Evolutionary conservation across 495 filamentous ascomycete species (phyloP).

Genomic region (Hypoxylon crocopeplum): DNA sequence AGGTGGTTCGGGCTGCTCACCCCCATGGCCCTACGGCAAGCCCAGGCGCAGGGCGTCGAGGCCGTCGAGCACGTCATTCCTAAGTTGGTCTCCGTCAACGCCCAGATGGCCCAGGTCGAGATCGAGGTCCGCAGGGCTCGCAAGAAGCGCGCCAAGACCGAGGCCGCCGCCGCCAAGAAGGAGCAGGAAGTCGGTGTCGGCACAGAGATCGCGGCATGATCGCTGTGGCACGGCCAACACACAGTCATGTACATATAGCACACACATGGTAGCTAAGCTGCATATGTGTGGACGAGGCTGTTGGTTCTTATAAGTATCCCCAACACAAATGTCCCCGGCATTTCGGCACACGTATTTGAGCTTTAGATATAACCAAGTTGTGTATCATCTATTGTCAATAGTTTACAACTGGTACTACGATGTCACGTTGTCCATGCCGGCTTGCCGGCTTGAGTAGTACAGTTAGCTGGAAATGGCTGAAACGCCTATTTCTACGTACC

Average conservation of each 20-base stretch:
- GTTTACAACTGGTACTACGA: no score
- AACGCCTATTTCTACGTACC: no score
- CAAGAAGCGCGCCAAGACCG: slow-evolving; percentile 56
- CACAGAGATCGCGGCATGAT: slow-evolving; percentile 22
- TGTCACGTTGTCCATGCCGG: no score
- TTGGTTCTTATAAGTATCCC: neutral
- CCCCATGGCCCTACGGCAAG: slow-evolving; percentile 63
- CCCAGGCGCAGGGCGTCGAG: slow-evolving; percentile 57
- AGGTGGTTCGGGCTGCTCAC: slow-evolving; percentile 75
- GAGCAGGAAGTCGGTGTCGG: slow-evolving; percentile 6
- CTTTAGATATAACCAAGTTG: neutral
- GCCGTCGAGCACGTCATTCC: slow-evolving; percentile 56
- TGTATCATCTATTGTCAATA: no score
- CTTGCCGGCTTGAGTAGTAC: no score
- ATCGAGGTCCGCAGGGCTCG: slow-evolving; percentile 57
- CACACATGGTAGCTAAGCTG: neutral
- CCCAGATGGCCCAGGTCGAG: slow-evolving; percentile 58
- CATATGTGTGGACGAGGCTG: neutral
- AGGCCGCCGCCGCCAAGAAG: slow-evolving; percentile 22
- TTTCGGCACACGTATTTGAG: neutral
- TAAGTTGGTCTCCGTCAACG: slow-evolving; percentile 48
- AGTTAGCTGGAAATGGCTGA: no score
- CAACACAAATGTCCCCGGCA: neutral
- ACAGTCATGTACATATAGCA: neutral
- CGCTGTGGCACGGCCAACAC: no score